Base-by-base conservation (phyloP, 306 rosid species). In the Rosa rugosa region DNA sequence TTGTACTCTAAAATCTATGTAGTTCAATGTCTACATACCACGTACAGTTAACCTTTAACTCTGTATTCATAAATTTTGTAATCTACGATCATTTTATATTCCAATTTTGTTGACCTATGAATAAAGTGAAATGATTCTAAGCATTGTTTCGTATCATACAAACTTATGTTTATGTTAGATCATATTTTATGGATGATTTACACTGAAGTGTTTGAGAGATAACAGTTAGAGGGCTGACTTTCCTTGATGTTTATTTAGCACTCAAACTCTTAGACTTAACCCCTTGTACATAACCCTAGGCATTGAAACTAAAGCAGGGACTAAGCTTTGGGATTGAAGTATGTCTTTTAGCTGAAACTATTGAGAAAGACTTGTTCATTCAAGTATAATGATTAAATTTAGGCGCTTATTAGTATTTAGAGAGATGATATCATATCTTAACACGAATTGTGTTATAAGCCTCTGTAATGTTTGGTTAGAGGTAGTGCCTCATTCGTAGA, bases 1-100 rank as follows among this genome's bases (percentile, higher is more conserved):
- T 14, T 86, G 88, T 85, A 59, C 77, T 12, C 51, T 66, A 6
- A 87, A 82, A 72, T 78, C 87, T 79, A 75, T 78, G 69, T 92
- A 89, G 85, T 75, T 80, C 14, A 20, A 71, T 46, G 8, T 63
- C 41, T 63, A 36, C 70, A 18, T 65, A 5, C 41, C 42, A 66
- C 12, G 22, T n/a, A n/a, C n/a, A n/a, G 0, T 13, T 17, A 16
- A 36, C 44, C 1, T 65, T 42, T 68, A 57, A 59, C 34, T 74
- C 1, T 31, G 3, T 41, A 62, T 73, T 8, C 53, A 18, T 13
- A 1, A 38, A 68, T 10, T 20, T 1, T 18, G 51, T 68, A 42
- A 42, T 20, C 8, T 18, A 20, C 8, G 31, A 68, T 40, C 14
- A 68, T 67, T 68, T 11, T 36, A 41, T 9, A 5, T 68, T 11